Evolutionary conservation across 164 flowering plant genomes (phyloP).

Genomic region (Liquidambar formosana): DNA sequence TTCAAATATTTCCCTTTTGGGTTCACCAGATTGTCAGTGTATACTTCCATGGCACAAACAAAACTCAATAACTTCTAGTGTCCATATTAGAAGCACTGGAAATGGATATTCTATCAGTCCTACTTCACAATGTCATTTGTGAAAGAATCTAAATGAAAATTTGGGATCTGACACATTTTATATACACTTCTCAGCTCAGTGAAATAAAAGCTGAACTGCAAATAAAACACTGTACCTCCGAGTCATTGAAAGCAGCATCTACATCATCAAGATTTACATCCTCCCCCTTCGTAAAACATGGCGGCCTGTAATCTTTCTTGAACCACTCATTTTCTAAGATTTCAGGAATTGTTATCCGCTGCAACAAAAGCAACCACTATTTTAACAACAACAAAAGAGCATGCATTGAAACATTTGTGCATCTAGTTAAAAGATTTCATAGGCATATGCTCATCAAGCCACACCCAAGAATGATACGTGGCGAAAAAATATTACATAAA

Average conservation of each 20-base stretch:
- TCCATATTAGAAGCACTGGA: background rate
- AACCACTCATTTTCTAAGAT: constrained; percentile 89
- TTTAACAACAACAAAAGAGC: background rate
- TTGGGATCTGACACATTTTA: background rate
- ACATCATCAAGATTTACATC: constrained; percentile 79
- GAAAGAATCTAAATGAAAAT: background rate
- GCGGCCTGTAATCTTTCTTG: constrained; percentile 70
- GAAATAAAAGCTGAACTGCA: constrained; percentile 8
- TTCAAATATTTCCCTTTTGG: background rate
- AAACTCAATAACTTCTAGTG: background rate
- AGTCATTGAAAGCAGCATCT: constrained; percentile 77
- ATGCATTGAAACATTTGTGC: background rate
- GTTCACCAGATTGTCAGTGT: background rate
- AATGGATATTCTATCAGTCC: background rate
- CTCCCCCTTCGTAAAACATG: constrained; percentile 60
- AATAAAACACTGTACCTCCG: constrained; percentile 45
- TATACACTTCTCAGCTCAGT: background rate
- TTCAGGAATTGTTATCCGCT: constrained; percentile 78
- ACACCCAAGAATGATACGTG: background rate
- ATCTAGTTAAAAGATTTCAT: background rate
- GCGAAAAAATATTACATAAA: too few species aligned
- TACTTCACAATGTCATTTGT: background rate
- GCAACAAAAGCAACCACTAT: constrained; percentile 17
- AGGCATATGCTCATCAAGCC: background rate
- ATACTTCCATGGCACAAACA: background rate